A percentile compares a stretch with the other conserved stretches of the same genome.
These are phyloP conservation scores for Hypoxylon rubiginosum DNA, from an alignment of 2,329 filamentous ascomycete species.

Conservation along the genomic window DNA sequence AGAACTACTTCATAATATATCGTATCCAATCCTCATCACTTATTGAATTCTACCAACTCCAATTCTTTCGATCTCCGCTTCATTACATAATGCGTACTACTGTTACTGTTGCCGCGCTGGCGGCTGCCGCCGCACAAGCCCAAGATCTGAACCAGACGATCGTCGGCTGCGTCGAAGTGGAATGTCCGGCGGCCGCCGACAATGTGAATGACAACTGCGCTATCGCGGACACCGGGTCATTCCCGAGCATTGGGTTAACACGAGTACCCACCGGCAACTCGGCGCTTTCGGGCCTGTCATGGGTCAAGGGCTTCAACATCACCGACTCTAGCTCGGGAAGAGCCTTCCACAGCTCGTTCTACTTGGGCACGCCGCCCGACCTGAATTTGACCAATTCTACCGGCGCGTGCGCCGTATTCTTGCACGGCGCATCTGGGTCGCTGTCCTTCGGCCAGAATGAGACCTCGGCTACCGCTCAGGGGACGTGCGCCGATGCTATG, in stretches of 20 bases:
- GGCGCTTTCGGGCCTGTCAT: conserved; percentile 40
- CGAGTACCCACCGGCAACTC: conserved; percentile 26
- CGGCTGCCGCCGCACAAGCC: conserved; percentile 12
- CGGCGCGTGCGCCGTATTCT: conserved; percentile 42
- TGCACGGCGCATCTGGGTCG: conserved; percentile 29
- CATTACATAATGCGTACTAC: conserved; percentile 15
- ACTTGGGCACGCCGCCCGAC: conserved; percentile 37
- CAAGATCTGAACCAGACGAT: conserved; percentile 44
- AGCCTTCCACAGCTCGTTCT: conserved; percentile 40
- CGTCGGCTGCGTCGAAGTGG: conserved; percentile 45
- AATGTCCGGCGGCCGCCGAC: conserved; percentile 37
- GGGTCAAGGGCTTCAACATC: conserved; percentile 43
- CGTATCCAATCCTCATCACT: not conserved
- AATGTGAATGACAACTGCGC: conserved; percentile 42
- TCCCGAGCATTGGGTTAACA: conserved; percentile 38
- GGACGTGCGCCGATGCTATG: conserved; percentile 44
- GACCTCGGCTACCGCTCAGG: conserved; percentile 30
- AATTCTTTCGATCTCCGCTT: not conserved
- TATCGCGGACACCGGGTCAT: conserved; percentile 39
- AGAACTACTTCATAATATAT: not conserved
- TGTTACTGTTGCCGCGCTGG: conserved; percentile 12
- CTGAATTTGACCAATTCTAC: conserved; percentile 30
- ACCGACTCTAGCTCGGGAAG: conserved; percentile 3
- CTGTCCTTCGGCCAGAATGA: conserved; percentile 27
- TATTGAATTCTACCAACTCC: not conserved